A percentile compares a stretch with the other conserved stretches of the same genome.
These are phyloP conservation scores for Psilocybe cyanescens DNA, from an alignment of 768 basidiomycete species.

Conservation along the genomic window DNA sequence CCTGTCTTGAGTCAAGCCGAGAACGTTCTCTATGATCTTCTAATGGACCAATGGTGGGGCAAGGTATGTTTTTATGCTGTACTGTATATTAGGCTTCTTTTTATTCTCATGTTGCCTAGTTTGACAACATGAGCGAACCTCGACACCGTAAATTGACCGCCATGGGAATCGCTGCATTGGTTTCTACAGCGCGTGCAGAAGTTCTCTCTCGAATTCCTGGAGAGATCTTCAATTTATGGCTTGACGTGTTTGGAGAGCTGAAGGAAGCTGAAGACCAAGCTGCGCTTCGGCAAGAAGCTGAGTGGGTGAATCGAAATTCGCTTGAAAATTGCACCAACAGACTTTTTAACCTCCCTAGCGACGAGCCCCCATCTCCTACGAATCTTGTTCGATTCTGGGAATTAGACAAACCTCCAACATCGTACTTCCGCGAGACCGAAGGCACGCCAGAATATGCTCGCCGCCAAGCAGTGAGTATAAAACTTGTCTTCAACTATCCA, in stretches of 20 bases:
- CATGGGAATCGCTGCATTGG: conserved; percentile 78
- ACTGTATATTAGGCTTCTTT: not conserved
- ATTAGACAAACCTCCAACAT: conserved; percentile 54
- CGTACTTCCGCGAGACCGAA: conserved; percentile 66
- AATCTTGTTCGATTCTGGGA: conserved; percentile 74
- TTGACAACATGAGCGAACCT: conserved; percentile 90
- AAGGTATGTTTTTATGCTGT: conserved; percentile 52
- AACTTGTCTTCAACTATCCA: conserved; percentile 4
- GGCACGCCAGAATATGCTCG: conserved; percentile 80
- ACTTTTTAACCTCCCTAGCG: not conserved
- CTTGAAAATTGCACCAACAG: too few relatives aligned
- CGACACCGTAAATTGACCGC: conserved; percentile 83
- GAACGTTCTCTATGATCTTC: conserved; percentile 58
- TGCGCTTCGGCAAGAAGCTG: conserved; percentile 32
- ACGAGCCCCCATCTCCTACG: conserved; percentile 37
- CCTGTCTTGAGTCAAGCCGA: conserved; percentile 50
- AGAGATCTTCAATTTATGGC: conserved; percentile 87
- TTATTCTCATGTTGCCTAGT: conserved; percentile 45
- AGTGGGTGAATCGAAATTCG: conserved; percentile 20
- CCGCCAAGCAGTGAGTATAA: conserved; percentile 62
- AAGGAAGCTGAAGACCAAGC: conserved; percentile 62
- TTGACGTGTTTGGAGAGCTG: conserved; percentile 87
- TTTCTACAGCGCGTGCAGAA: conserved; percentile 74
- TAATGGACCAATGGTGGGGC: conserved; percentile 84
- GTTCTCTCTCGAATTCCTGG: conserved; percentile 71